Evolutionary conservation across 768 basidiomycete genomes (phyloP), one percentile per base, ranked within the genome.

Genomic region (Termitomyces eurrhizus): DNA sequence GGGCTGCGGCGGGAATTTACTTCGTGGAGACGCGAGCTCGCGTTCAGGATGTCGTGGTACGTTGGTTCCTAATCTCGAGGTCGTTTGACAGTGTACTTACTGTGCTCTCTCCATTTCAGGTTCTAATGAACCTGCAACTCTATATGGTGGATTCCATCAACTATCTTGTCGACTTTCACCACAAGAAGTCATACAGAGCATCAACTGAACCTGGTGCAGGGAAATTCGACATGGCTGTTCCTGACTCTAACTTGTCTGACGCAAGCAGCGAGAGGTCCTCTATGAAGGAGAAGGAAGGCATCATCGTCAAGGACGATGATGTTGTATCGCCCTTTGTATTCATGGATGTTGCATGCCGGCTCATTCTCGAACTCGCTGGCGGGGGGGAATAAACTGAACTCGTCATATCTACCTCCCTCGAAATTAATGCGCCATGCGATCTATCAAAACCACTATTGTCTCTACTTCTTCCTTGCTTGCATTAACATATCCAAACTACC

Each of bases 111-210:
- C 59, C 52, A 1, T 68, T 21, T 1, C 11, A 95, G 94, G 87
- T 97, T 7, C 79, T 97, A 39, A 98, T 98, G 95, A 97, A 99
- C 73, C 83, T 99, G 1, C 95, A 98, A 67, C 83, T 98, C 42
- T 99, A 98, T 72, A 91, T 93, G 82, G 93, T 99, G 21, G 96
- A 99, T 70, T 87, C 88, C 26, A 87, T 88, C 72, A 98, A 98
- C 75, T 98, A 98, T 74, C 83, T 99, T 33, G 97, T 99, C 59
- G 96, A 98, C 71, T 99, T 99, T 76, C 89, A 97, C 67, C 95
- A 98, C 78, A 93, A 97, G 73, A 95, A 93, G 70, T 91, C 94
- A 55, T 97, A 98, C 74, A 83, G 79, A 65, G 92, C 91, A 7
- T 85, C 84, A 2, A 79, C 78, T 13, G 85, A 88, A 44, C 78